Percentiles rank a stretch among this genome's conserved stretches.
These are phyloP conservation scores for Adenanthera pavonina DNA, from an alignment of 306 rosid genomes.

Conservation along the genomic window DNA sequence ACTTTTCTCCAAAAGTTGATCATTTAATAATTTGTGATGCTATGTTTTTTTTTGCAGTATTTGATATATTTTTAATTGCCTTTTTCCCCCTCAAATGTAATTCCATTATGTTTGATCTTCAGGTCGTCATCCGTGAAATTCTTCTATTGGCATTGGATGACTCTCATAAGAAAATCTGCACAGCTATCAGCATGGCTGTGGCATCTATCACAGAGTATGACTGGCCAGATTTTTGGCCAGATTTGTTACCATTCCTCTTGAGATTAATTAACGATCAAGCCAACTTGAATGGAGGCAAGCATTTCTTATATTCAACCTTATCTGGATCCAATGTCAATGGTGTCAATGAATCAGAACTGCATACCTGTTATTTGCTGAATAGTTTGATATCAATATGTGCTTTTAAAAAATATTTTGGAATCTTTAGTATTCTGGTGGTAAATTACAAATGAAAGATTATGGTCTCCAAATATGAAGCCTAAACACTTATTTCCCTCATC, in stretches of 20 bases:
- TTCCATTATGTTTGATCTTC: slow-evolving; percentile 42
- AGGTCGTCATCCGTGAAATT: slow-evolving; percentile 71
- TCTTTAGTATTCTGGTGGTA: background rate
- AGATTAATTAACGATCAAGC: slow-evolving; percentile 69
- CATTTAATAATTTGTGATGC: slow-evolving; percentile 10
- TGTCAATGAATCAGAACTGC: background rate
- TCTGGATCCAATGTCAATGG: background rate
- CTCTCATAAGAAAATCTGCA: slow-evolving; percentile 86
- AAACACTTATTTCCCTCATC: background rate
- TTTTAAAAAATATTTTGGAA: background rate
- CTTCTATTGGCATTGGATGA: slow-evolving; percentile 84
- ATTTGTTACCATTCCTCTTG: slow-evolving; percentile 78
- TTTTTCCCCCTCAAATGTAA: slow-evolving; percentile 24
- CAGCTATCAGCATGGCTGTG: slow-evolving; percentile 94
- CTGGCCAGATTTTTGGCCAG: slow-evolving; percentile 98
- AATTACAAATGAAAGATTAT: background rate
- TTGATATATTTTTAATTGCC: background rate
- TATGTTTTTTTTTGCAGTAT: background rate
- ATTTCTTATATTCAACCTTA: slow-evolving; percentile 10
- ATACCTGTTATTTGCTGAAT: background rate
- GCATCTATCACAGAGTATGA: slow-evolving; percentile 88
- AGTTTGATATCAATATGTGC: background rate
- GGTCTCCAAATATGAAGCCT: background rate
- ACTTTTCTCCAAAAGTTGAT: slow-evolving; percentile 8
- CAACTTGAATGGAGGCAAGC: slow-evolving; percentile 81